These are phyloP conservation scores for Agaricus subrufescens DNA, from an alignment of 768 basidiomycete species.

Conservation along the genomic window DNA sequence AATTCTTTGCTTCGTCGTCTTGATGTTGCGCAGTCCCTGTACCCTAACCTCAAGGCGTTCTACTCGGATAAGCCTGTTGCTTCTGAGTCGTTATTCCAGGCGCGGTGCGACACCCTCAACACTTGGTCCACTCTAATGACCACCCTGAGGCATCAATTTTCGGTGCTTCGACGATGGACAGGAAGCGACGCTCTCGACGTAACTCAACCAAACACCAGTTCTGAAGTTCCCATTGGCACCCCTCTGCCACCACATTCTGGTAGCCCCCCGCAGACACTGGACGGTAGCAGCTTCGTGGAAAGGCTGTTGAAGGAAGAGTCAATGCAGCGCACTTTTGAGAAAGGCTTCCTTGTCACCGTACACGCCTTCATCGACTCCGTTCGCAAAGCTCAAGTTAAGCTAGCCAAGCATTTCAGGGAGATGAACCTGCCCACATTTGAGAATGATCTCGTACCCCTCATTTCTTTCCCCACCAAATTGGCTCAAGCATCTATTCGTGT, in stretches of 20 bases:
- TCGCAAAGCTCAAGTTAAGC: constrained; percentile 81
- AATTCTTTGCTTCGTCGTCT: constrained; percentile 65
- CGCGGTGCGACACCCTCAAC: constrained; percentile 84
- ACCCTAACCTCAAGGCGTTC: constrained; percentile 80
- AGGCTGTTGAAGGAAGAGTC: constrained; percentile 93
- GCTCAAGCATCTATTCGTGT: constrained; percentile 89
- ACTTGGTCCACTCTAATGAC: constrained; percentile 89
- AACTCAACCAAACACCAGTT: constrained; percentile 67
- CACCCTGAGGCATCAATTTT: constrained; percentile 79
- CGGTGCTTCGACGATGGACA: constrained; percentile 86
- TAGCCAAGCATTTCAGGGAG: constrained; percentile 68
- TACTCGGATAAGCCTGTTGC: constrained; percentile 73
- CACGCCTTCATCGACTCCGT: constrained; percentile 82
- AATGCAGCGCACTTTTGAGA: constrained; percentile 93
- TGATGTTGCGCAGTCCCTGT: constrained; percentile 80
- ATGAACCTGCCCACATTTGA: constrained; percentile 94
- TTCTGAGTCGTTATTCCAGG: constrained; percentile 59
- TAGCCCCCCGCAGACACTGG: constrained; percentile 32
- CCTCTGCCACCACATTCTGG: constrained; percentile 1
- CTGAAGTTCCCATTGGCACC: constrained; percentile 42
- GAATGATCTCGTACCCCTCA: constrained; percentile 82
- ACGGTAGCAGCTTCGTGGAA: constrained; percentile 87
- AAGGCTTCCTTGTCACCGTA: constrained; percentile 82
- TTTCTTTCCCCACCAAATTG: constrained; percentile 94
- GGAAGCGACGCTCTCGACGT: constrained; percentile 90